These are phyloP conservation scores for Kodamaea sagamina DNA, from an alignment of 805 yeast genomes.

Conservation along the genomic window DNA sequence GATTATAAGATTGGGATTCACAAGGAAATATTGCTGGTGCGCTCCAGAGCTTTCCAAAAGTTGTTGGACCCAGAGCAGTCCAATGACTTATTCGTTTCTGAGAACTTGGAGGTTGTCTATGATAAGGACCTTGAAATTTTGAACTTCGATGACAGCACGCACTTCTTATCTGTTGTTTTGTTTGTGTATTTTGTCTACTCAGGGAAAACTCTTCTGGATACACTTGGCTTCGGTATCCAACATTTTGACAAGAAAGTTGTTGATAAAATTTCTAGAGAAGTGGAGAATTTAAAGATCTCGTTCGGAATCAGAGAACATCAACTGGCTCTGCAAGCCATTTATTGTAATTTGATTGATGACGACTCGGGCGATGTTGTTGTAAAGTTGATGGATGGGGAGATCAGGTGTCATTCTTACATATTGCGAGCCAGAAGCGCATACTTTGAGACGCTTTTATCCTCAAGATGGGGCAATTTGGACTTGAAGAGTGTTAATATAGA, in stretches of 20 bases:
- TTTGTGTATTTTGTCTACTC: slow-evolving; percentile 48
- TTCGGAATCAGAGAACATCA: slow-evolving; percentile 10
- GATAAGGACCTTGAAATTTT: slow-evolving; percentile 17
- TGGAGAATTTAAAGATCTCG: slow-evolving; percentile 13
- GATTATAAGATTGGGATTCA: slow-evolving; percentile 38
- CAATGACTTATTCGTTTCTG: slow-evolving; percentile 23
- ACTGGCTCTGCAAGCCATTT: neutral
- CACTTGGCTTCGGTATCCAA: slow-evolving; percentile 7
- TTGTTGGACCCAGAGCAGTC: slow-evolving; percentile 23
- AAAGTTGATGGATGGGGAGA: slow-evolving; percentile 47
- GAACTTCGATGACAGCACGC: slow-evolving; percentile 23
- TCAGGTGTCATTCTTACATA: slow-evolving; percentile 51
- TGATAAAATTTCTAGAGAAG: slow-evolving; percentile 10
- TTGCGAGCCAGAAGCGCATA: slow-evolving; percentile 59
- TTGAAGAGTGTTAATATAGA: slow-evolving; percentile 42
- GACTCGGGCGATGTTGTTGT: slow-evolving; percentile 45
- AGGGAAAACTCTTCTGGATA: slow-evolving; percentile 11
- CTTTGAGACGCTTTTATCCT: slow-evolving; percentile 59
- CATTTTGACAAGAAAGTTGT: slow-evolving; percentile 2
- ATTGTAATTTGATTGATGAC: slow-evolving; percentile 9
- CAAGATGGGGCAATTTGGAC: slow-evolving; percentile 48
- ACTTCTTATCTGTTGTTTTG: slow-evolving; percentile 42
- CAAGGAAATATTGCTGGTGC: slow-evolving; percentile 28
- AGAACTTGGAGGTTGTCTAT: slow-evolving; percentile 28
- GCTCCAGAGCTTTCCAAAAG: slow-evolving; percentile 32